Evolutionary conservation across 208 protist genomes (phyloP).

Genomic region (Vickermania ingenoplastis): DNA sequence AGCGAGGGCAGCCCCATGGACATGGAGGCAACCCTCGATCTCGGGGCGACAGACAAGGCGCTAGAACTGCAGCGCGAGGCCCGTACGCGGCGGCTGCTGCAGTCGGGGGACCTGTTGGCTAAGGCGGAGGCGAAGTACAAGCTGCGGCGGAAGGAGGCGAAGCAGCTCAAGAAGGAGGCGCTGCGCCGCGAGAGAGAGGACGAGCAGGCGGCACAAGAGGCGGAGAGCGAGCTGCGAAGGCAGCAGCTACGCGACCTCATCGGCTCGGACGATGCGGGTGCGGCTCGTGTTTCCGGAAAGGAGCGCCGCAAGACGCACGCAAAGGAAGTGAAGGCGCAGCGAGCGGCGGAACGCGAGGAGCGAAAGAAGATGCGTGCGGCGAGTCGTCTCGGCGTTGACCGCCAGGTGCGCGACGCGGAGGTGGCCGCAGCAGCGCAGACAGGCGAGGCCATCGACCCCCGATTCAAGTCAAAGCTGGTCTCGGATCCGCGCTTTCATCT

Average conservation of each 20-base stretch:
- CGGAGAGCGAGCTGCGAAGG: slow-evolving; percentile 29
- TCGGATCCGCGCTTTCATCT: slow-evolving; percentile 80
- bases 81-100: slow-evolving; percentile 47
- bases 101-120: slow-evolving; percentile 40
- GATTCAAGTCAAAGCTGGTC: slow-evolving; percentile 79
- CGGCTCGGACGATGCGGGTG: slow-evolving; percentile 38
- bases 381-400: slow-evolving; percentile 43
- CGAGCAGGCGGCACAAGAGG: slow-evolving; percentile 27
- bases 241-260: slow-evolving; percentile 47
- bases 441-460: slow-evolving; percentile 47
- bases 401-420: slow-evolving; percentile 23
- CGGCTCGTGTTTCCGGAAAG: slow-evolving; percentile 40
- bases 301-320: slow-evolving; percentile 70
- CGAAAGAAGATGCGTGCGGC: slow-evolving; percentile 66
- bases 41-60: slow-evolving; percentile 72
- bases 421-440: slow-evolving; percentile 21
- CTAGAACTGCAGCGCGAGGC: slow-evolving; percentile 58
- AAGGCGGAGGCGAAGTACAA: slow-evolving; percentile 83
- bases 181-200: slow-evolving; percentile 46
- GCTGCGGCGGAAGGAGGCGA: slow-evolving; percentile 74
- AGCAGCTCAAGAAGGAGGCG: slow-evolving; percentile 80
- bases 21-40: slow-evolving; percentile 73
- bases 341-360: slow-evolving; percentile 51
- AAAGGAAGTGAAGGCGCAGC: slow-evolving; percentile 46
- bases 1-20: slow-evolving; percentile 31